Conservation (phyloP, 2,329 filamentous ascomycete genomes). For the Hypoxylon sp. region DNA sequence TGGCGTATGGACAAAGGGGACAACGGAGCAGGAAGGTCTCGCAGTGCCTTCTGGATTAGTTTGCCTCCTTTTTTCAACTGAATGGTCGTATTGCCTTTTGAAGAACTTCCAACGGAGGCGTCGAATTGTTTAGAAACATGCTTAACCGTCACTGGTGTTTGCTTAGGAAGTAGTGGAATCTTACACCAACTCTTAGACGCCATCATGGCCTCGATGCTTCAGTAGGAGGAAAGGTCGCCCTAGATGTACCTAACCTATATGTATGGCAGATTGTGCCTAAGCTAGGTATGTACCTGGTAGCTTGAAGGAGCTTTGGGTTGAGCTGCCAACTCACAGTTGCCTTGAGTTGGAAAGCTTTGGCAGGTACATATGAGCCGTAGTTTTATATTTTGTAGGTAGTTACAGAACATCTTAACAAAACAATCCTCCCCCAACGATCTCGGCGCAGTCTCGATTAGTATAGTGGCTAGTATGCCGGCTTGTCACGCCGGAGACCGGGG, state of each 20-base stretch:
- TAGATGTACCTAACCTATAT: too few relatives aligned
- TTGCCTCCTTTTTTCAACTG: background rate
- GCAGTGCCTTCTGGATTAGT: too few relatives aligned
- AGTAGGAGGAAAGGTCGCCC: too few relatives aligned
- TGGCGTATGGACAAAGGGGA: too few relatives aligned
- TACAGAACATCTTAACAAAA: background rate
- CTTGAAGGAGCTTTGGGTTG: background rate
- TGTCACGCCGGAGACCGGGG: constrained; percentile 49
- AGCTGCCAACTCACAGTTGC: background rate
- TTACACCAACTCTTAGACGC: too few relatives aligned
- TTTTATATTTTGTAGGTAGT: too few relatives aligned
- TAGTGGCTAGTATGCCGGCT: constrained; percentile 43
- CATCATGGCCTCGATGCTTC: too few relatives aligned
- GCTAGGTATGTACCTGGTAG: too few relatives aligned
- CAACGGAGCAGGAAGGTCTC: too few relatives aligned
- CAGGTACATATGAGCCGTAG: background rate
- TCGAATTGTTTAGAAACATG: background rate
- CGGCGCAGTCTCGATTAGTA: constrained; percentile 44
- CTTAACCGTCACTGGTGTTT: background rate
- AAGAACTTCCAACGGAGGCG: too few relatives aligned
- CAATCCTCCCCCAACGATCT: too few relatives aligned
- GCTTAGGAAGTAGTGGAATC: background rate
- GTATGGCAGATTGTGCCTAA: background rate
- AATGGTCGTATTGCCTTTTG: too few relatives aligned
- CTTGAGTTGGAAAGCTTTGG: background rate